Evolutionary conservation across 768 basidiomycete species (phyloP), one percentile per base, ranked within the genome.

Genomic region (Butyriboletus loyo): DNA sequence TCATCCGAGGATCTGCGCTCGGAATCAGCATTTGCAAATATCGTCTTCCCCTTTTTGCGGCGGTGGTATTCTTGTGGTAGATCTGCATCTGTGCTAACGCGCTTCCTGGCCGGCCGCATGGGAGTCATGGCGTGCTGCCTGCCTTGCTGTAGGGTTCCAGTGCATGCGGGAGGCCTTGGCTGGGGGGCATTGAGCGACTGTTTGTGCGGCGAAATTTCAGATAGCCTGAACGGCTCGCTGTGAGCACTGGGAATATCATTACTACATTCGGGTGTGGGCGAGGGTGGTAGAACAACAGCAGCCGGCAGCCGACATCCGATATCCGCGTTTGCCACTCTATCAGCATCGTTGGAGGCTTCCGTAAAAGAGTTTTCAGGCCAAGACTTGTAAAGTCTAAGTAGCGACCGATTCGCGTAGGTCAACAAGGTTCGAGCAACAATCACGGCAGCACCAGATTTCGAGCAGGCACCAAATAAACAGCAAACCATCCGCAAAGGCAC

Each of bases 161-260:
- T 44, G 47, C 40, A 3, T 19, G 46, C 52, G 54, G 56, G 38
- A 35, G 46, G 48, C 31, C 45, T 31, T 58, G 50, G 34, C 37
- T 30, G 41, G 17, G 36, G 39, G 35, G 30, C 34, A 5, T 49
- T 28, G 50, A 11, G 47, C 27, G 49, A 58, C 39, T 55, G 54
- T 64, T 71, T 71, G 49, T 57, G 54, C 54, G 80, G 79, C 7
- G 82, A 83, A 58, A 82, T 68, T 60, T 82, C 78, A 36, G 80
- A 81, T 55, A 80, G 40, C 42, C 77, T 78, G 36, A 82, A 61
- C 30, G 68, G 69, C 24, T 49, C 50, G 31, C 50, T 41, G 31
- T 48, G 36, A 11, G 28, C 17, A 27, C 31, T 22, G 10, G 52
- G 10, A 25, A 21, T 50, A 28, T 46, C 40, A 36, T 42, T 30